Evolutionary conservation across 441 rosid genomes (phyloP).

Genomic region (Daphne laureola): DNA sequence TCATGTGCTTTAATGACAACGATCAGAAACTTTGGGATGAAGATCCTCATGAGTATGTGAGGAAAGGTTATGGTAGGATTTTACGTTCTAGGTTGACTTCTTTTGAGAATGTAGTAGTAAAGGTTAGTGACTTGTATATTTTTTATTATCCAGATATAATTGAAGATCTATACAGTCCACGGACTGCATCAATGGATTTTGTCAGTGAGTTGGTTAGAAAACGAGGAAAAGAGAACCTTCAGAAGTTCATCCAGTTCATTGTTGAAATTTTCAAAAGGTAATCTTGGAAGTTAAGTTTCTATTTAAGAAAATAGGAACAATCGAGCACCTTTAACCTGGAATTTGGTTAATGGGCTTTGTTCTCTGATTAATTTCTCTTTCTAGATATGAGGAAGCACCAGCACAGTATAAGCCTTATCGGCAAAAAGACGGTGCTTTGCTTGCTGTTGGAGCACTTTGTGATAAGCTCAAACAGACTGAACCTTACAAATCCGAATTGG

Average conservation of each 20-base stretch:
- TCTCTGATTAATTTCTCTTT: slow-evolving; percentile 8
- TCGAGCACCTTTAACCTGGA: too few species aligned
- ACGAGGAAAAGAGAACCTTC: slow-evolving; percentile 76
- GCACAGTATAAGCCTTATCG: slow-evolving; percentile 48
- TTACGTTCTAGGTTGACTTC: slow-evolving; percentile 10
- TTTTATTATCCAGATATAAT: slow-evolving; percentile 47
- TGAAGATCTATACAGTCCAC: slow-evolving; percentile 75
- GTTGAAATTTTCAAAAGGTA: slow-evolving; percentile 69
- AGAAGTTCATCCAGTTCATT: slow-evolving; percentile 59
- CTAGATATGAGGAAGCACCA: slow-evolving; percentile 54
- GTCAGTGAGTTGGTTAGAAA: slow-evolving; percentile 78
- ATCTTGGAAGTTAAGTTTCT: slow-evolving; percentile 5
- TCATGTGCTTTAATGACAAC: slow-evolving; percentile 94
- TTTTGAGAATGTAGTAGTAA: slow-evolving; percentile 9
- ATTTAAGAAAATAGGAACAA: background rate
- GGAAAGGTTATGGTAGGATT: slow-evolving; percentile 97
- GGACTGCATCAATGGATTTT: slow-evolving; percentile 83
- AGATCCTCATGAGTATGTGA: slow-evolving; percentile 97
- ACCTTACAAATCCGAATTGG: slow-evolving; percentile 92
- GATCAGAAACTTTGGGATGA: slow-evolving; percentile 99
- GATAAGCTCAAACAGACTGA: slow-evolving; percentile 95
- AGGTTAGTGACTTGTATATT: slow-evolving; percentile 7
- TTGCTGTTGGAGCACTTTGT: slow-evolving; percentile 91
- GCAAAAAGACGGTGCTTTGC: slow-evolving; percentile 77
- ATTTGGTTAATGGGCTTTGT: background rate